These are phyloP conservation scores for Beauveria sp. DNA, from an alignment of 2,329 filamentous ascomycete genomes.

Conservation along the genomic window DNA sequence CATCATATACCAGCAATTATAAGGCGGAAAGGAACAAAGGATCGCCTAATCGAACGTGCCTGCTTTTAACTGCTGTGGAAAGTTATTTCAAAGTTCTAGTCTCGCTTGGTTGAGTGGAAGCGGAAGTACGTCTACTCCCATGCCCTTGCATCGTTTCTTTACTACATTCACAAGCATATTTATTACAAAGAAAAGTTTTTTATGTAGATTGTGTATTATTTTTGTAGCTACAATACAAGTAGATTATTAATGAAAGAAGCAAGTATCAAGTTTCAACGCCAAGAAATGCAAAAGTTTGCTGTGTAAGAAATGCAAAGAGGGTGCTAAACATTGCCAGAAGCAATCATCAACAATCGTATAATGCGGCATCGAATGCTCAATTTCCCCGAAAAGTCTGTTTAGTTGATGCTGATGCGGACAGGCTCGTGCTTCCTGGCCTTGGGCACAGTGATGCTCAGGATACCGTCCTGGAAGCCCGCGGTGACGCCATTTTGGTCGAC, in stretches of 20 bases:
- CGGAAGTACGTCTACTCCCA: background rate
- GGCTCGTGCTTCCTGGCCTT: conserved; percentile 55
- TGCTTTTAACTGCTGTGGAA: no score
- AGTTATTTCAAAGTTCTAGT: no score
- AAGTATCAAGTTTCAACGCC: background rate
- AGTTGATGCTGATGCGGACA: conserved; percentile 49
- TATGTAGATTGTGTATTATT: background rate
- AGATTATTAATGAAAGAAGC: conserved; percentile 1
- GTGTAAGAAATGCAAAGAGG: background rate
- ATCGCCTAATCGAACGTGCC: no score
- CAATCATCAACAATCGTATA: background rate
- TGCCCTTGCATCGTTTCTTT: background rate
- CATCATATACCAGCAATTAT: no score
- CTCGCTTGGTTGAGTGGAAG: background rate
- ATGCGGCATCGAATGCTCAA: background rate
- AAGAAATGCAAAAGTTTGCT: background rate
- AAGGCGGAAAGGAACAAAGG: no score
- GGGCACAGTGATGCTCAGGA: conserved; percentile 56
- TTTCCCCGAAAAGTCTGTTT: conserved; percentile 17
- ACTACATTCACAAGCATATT: background rate
- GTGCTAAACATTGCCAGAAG: background rate
- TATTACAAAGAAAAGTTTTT: no score
- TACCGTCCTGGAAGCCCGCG: conserved; percentile 57
- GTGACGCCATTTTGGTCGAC: conserved; percentile 56
- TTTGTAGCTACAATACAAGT: background rate